phyloP scores from a whole-genome alignment of 352 stramenopile species.

The Thraustotheca clavata region DNA sequence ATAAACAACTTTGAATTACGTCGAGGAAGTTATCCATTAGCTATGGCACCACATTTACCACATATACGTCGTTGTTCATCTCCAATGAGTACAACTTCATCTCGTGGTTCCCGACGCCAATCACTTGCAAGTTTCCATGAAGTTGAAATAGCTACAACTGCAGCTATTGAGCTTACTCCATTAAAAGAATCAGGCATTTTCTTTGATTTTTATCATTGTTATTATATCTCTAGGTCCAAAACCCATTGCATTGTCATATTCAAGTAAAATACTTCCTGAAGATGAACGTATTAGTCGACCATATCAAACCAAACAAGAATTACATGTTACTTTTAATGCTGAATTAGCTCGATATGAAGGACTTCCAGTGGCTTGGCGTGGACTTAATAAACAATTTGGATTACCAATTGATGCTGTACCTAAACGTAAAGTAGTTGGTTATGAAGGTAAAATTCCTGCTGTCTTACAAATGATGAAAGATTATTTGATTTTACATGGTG shows the following conservation, averaged over 20 bases:
- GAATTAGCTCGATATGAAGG: constrained; percentile 64
- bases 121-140: constrained; percentile 18
- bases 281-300: constrained; percentile 38
- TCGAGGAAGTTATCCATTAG: constrained; percentile 11
- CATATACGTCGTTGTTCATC: background rate
- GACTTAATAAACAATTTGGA: constrained; percentile 68
- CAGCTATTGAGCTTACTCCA: constrained; percentile 5
- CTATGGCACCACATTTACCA: background rate
- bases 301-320: constrained; percentile 52
- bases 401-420: constrained; percentile 49
- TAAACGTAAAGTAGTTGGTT: constrained; percentile 47
- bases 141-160: constrained; percentile 6
- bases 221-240: too few species aligned
- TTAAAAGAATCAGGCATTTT: too few species aligned
- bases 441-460: constrained; percentile 54
- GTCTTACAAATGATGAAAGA: constrained; percentile 72
- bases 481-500: constrained; percentile 39
- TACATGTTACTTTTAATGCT: constrained; percentile 70
- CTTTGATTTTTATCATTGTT: too few species aligned
- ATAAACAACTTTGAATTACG: background rate
- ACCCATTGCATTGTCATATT: background rate
- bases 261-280: background rate
- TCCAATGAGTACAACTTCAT: constrained; percentile 7
- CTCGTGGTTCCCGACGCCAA: constrained; percentile 11
- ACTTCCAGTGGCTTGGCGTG: constrained; percentile 48